Evolutionary conservation across 768 basidiomycete species (phyloP), one percentile per base, ranked within the genome.

Genomic region (Rhizopogon sp.): DNA sequence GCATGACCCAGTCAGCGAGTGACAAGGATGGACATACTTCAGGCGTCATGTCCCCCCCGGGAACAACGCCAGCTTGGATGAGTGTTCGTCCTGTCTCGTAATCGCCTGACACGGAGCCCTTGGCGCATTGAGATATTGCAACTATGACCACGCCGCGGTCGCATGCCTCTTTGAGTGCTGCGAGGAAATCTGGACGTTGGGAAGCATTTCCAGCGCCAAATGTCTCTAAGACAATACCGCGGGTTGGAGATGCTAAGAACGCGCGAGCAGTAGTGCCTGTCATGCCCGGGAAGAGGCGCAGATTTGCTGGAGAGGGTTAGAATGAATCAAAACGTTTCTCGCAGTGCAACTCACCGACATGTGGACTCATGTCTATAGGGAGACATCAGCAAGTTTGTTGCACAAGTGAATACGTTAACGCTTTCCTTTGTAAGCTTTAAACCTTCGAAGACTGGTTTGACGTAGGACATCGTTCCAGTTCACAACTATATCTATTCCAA

Each of bases 161-260:
- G 58, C 88, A 90, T 2, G 94, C 93, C 54, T 88, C 85, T 59
- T 83, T 84, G 55, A 97, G 76, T 1, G 83, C 86, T n/a, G 78
- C 68, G 65, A 90, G 79, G 17, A 97, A 71, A 60, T 93, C 93
- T 46, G 77, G 56, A 11, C 90, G 80, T 62, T 92, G 87, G 0
- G 95, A 93, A 9, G 93, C 91, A 69, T 98, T 98, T 0, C 95
- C 95, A 1, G 93, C 85, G 6, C 95, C 95, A 67, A 91, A 98
- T 2, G 90, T 92, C 66, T 96, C 91, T 1, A 98, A 75, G 9
- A 98, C 87, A 2, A 94, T 86, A 3, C 93, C 94, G 31, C 79
- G 80, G 7, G 85, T 82, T 4, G 88, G 87, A 10, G 87, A 83
- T 46, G 75, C 77, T 14, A 93, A 79, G 65, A 94, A 94, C 3